Percentiles rank a stretch among this genome's conserved stretches.
phyloP scores from a whole-genome alignment of 1,139 yeast species.

The Zhuliangozyma blackwelliae region DNA sequence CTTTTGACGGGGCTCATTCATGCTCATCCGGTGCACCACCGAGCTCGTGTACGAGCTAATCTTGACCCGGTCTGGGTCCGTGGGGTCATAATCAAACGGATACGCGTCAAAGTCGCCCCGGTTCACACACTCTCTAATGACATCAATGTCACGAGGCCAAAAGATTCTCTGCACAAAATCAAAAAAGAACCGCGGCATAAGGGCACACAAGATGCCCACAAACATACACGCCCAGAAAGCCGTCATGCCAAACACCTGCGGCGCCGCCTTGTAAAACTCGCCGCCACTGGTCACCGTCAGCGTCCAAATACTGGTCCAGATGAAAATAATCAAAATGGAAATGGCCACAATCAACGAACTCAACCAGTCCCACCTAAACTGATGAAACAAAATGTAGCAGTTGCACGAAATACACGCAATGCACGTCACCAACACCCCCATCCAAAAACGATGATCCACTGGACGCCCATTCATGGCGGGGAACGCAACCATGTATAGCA shows the following conservation, averaged over 20 bases:
- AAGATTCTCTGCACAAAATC: slow-evolving; percentile 61
- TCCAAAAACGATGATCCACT: slow-evolving; percentile 78
- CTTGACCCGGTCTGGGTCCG: slow-evolving; percentile 47
- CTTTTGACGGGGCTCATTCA: slow-evolving; percentile 6
- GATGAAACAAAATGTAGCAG: slow-evolving; percentile 72
- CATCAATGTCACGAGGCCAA: slow-evolving; percentile 77
- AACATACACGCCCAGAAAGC: slow-evolving; percentile 81
- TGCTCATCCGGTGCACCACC: slow-evolving; percentile 18
- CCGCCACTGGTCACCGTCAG: slow-evolving; percentile 46
- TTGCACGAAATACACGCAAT: slow-evolving; percentile 81
- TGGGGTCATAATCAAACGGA: slow-evolving; percentile 60
- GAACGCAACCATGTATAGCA: slow-evolving; percentile 53
- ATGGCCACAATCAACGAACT: slow-evolving; percentile 57
- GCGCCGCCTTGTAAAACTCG: slow-evolving; percentile 75
- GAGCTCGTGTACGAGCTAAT: slow-evolving; percentile 27
- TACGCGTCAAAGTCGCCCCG: slow-evolving; percentile 58
- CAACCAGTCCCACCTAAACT: slow-evolving; percentile 94
- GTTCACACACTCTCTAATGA: slow-evolving; percentile 71
- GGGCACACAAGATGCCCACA: slow-evolving; percentile 65
- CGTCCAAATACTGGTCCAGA: slow-evolving; percentile 94
- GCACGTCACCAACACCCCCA: slow-evolving; percentile 77
- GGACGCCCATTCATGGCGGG: slow-evolving; percentile 60
- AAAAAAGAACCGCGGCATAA: slow-evolving; percentile 71
- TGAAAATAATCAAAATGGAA: slow-evolving; percentile 65
- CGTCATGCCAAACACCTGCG: slow-evolving; percentile 66